Percentiles rank a stretch among this genome's conserved stretches.
phyloP scores from a whole-genome alignment of 1,284 basidiomycete genomes.

The Ustilago trichophora region DNA sequence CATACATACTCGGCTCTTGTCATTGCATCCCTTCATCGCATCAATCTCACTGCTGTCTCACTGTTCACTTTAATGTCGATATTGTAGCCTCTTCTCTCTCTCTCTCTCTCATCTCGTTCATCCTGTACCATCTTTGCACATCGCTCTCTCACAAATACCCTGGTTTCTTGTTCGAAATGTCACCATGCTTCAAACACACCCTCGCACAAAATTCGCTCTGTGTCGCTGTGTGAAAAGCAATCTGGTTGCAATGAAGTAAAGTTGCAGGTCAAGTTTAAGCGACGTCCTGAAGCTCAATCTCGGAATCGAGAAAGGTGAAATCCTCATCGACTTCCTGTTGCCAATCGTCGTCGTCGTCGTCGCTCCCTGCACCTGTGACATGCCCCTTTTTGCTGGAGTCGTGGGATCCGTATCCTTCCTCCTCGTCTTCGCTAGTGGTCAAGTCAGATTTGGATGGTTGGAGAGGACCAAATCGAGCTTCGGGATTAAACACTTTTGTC shows the following conservation, averaged over 20 bases:
- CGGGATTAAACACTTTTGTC: slow-evolving; percentile 8
- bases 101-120: slow-evolving; percentile 2
- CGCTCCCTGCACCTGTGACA: background rate
- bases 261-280: background rate
- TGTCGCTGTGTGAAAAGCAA: slow-evolving; percentile 2
- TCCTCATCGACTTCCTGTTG: slow-evolving; percentile 35
- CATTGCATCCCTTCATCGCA: slow-evolving; percentile 8
- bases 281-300: slow-evolving; percentile 37
- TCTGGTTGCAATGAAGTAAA: background rate
- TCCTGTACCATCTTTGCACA: slow-evolving; percentile 12
- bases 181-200: slow-evolving; percentile 1
- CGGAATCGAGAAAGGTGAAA: slow-evolving; percentile 39
- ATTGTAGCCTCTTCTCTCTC: background rate
- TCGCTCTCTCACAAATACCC: slow-evolving; percentile 17
- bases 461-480: slow-evolving; percentile 23
- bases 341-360: slow-evolving; percentile 42
- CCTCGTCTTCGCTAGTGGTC: background rate
- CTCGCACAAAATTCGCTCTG: no score
- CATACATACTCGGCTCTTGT: background rate
- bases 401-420: background rate
- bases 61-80: background rate
- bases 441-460: background rate
- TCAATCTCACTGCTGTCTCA: background rate
- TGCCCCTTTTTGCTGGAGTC: background rate
- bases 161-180: slow-evolving; percentile 10